Conservation (phyloP, 1,284 basidiomycete genomes). For the Sporisorium scitamineum region DNA sequence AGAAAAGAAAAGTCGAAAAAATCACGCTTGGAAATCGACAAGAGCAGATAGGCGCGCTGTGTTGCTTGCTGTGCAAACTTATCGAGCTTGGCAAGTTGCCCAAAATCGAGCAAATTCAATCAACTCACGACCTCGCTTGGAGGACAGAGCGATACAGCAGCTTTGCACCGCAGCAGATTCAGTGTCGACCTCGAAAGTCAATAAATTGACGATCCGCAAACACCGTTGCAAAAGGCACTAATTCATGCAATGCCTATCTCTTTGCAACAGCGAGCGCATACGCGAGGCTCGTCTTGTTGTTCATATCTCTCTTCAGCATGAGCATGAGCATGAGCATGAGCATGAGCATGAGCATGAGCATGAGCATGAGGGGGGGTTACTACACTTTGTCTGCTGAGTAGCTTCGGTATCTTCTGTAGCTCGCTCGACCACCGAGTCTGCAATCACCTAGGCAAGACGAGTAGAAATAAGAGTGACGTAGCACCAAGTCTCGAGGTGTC, state of each 20-base stretch:
- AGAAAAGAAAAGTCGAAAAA: too few species aligned
- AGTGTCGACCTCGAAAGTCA: too few species aligned
- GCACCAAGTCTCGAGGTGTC: background rate
- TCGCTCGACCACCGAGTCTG: background rate
- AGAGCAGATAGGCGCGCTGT: too few species aligned
- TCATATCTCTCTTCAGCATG: background rate
- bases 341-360: too few species aligned
- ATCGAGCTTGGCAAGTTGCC: too few species aligned
- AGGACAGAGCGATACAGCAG: background rate
- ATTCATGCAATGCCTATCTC: slow-evolving; percentile 1
- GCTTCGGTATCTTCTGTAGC: too few species aligned
- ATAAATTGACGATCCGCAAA: slow-evolving; percentile 4
- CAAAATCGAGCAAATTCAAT: too few species aligned
- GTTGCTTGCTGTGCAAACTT: too few species aligned
- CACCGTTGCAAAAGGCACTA: background rate
- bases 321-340: too few species aligned
- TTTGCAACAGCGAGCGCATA: background rate
- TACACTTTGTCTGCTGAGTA: background rate
- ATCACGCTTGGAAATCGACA: slow-evolving; percentile 5
- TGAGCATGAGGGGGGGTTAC: too few species aligned
- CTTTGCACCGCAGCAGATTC: background rate
- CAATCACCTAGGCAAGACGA: background rate
- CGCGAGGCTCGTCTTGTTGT: slow-evolving; percentile 1
- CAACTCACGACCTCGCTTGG: background rate
- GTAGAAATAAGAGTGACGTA: background rate